Base-by-base conservation (phyloP, 306 rosid species). In the Myrica gale region DNA sequence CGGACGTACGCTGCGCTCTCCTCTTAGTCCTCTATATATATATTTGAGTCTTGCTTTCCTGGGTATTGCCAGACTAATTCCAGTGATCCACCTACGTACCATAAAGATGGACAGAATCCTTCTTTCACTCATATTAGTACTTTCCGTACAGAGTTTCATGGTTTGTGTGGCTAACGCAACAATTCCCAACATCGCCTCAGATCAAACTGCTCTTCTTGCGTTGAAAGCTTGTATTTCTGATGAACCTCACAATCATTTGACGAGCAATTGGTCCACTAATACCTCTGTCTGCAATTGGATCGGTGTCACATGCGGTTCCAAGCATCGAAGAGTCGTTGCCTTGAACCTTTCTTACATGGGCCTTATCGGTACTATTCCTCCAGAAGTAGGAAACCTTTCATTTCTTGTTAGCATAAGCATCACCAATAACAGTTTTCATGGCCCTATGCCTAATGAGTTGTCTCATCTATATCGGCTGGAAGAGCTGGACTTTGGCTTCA, bases 331-430 rank as follows among this genome's bases (percentile, higher is more conserved):
- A 11, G n/a, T 61, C 8, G 4, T 1, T 1, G 44, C n/a, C 44
- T 26, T 37, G 44, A 61, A 61, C n/a, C 68, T 61, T 61, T 61
- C 68, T 10, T 9, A 61, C 9, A 61, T 61, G 68, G n/a, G 44
- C 5, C n/a, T 61, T 21, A 1, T 1, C 0, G 68, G 68, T 4
- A 61, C 68, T 4, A 26, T 61, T 21, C 68, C 68, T 13, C n/a
- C 68, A 26, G 5, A 61, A 0, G 1, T 61, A 4, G 68, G 68
- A 2, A 61, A 61, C n/a, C 68, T 61, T 7, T 10, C 68, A 11
- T 37, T 19, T n/a, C 26, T 55, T 19, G 61, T 55, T 19, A 55
- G 61, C 10, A 4, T 19, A 19, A 19, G 23, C 61, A 0, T 55
- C 5, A 2, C 3, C n/a, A 55, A 19, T 5, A 55, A 55, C 5